Evolutionary conservation across 768 basidiomycete species (phyloP), one percentile per base, ranked within the genome.

Genomic region (Udeniomyces megalosporus): DNA sequence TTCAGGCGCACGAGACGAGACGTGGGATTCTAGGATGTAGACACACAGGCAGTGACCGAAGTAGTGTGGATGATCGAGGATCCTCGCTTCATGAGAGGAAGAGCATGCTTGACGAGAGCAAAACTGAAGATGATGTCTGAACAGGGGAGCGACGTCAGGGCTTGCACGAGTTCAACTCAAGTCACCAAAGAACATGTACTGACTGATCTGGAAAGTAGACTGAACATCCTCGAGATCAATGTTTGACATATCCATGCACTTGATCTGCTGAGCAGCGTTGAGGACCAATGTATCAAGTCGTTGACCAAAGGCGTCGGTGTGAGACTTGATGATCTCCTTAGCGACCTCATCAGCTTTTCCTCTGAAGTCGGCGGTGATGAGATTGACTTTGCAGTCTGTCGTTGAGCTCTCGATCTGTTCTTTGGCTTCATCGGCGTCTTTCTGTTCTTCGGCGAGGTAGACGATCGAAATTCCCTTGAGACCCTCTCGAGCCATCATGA

Each of bases 61-160:
- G 81, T 78, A 5, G 81, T 81, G 70, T 82, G 81, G 75, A 84
- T 80, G 69, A 84, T 82, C 32, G 75, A 74, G 2, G 77, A 72
- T 1, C 83, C 81, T 46, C 79, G 78, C 67, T 79, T 79, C 72
- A 82, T 75, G 70, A 83, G 78, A 20, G 82, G 81, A 17, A 82
- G 69, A 15, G 81, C 78, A 66, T 73, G 77, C 69, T 80, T 81
- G 29, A 80, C 77, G 26, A 82, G 61, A 0, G 78, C 80, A 62
- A 83, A 79, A 80, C 80, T 81, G 66, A 77, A 76, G 48, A 83
- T 64, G 68, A 82, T 81, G 74, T 84, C 58, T 47, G 11, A 4
- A 12, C 45, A 31, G 31, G 17, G 26, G 45, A 32, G 17, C 6
- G n/a, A 52, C 31, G 51, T 32, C 5, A 29, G 11, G 26, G 26